These are phyloP conservation scores for Pythium myriotylum DNA, from an alignment of 352 stramenopile genomes.

Conservation along the genomic window DNA sequence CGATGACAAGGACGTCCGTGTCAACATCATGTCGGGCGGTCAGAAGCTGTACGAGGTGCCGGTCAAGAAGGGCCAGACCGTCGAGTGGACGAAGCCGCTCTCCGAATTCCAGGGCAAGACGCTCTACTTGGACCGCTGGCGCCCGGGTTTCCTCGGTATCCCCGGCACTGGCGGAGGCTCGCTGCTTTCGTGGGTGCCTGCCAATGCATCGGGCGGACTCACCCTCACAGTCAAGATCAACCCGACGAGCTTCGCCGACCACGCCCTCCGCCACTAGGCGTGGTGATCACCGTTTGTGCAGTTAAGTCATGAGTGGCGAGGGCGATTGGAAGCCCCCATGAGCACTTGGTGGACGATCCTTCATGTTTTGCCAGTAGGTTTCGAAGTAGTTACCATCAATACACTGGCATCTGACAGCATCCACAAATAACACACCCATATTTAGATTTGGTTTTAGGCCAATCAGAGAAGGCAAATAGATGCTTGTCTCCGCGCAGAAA, in stretches of 20 bases:
- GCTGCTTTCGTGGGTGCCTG: conserved; percentile 57
- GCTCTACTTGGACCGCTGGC: conserved; percentile 74
- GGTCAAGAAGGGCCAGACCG: conserved; percentile 38
- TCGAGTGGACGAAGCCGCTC: conserved; percentile 39
- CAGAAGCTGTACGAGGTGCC: conserved; percentile 43
- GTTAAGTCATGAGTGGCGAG: too few relatives aligned
- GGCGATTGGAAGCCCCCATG: too few relatives aligned
- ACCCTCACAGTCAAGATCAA: conserved; percentile 50
- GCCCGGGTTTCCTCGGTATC: conserved; percentile 51
- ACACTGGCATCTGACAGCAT: too few relatives aligned
- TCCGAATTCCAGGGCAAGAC: conserved; percentile 50
- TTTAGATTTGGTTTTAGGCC: too few relatives aligned
- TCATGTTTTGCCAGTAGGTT: too few relatives aligned
- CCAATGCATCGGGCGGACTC: conserved; percentile 39
- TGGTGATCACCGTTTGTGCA: too few relatives aligned
- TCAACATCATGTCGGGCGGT: conserved; percentile 57
- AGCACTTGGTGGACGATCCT: too few relatives aligned
- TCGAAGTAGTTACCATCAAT: too few relatives aligned
- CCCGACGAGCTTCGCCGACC: conserved; percentile 19
- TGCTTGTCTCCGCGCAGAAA: too few relatives aligned
- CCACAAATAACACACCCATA: too few relatives aligned
- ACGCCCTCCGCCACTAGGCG: conserved; percentile 1
- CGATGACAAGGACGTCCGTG: conserved; percentile 46
- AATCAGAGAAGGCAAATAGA: too few relatives aligned
- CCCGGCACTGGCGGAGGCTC: conserved; percentile 60